Evolutionary conservation across 176 grass and related monocot genomes (phyloP), one percentile per base, ranked within the genome.

Genomic region (Zoysia japonica): DNA sequence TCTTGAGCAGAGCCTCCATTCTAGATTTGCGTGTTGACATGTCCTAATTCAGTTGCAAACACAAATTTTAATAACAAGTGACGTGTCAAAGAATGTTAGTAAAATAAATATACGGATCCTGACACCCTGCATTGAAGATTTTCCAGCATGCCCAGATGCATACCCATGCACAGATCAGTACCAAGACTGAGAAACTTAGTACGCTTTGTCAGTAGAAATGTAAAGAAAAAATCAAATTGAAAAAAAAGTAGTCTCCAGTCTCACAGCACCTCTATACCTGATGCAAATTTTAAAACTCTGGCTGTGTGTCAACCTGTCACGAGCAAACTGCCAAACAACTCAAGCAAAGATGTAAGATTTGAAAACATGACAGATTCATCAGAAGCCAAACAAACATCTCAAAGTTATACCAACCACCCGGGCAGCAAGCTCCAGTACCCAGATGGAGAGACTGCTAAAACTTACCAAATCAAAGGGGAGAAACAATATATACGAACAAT

Each of bases 321-420:
- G 40, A 61, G 14, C n/a, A 47, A 90, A 77, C 89, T 91, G 85
- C 67, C 77, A 84, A 91, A 84, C 70, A 87, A 87, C 89, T 84
- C 75, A 76, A 71, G 72, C 60, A 84, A 84, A 87, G 42, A 67
- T 41, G 11, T 84, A 87, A 84, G 77, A 72, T 40, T 63, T 47
- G 57, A 70, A 80, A 86, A 20, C 55, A 49, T 76, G 59, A 77
- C 36, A 81, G 7, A 77, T 77, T 66, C 82, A 85, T 39, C 38
- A 78, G 46, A 77, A 80, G 20, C 42, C 66, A 90, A 87, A 61
- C 80, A 90, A 77, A 40, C 71, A 76, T 87, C 65, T 81, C 55
- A 81, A 46, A 57, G 53, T 60, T 47, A 72, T 89, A 81, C 67
- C 71, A 72, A 80, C 66, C 65, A 80, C 48, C 35, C 57, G 51